phyloP scores from a whole-genome alignment of 768 basidiomycete genomes.

The Leucocoprinus leucothites region DNA sequence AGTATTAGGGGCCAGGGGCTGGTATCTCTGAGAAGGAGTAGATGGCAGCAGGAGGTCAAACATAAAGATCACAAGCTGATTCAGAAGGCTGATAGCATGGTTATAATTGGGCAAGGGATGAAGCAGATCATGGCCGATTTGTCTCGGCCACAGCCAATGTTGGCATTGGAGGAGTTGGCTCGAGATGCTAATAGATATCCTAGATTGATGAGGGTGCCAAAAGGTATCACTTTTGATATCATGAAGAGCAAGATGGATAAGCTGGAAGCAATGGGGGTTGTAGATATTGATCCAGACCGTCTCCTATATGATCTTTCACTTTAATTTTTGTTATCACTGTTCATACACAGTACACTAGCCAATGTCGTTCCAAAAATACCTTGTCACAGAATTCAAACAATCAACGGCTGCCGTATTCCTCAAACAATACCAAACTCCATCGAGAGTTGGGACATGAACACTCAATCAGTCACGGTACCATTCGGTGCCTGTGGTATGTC shows the following conservation, averaged over 20 bases:
- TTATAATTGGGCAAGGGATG: constrained; percentile 4
- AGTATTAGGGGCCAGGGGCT: neutral
- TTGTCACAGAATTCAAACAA: too few relatives aligned
- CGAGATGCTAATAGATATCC: neutral
- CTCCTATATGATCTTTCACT: neutral
- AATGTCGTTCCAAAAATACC: too few relatives aligned
- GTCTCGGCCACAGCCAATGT: constrained; percentile 20
- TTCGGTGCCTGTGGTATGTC: too few relatives aligned
- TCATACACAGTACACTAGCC: too few relatives aligned
- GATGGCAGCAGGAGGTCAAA: neutral
- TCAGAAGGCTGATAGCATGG: neutral
- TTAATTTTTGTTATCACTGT: neutral
- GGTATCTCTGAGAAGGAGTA: constrained; percentile 2
- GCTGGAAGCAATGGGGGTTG: constrained; percentile 2
- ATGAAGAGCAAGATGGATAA: constrained; percentile 15
- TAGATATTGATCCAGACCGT: neutral
- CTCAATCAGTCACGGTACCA: too few relatives aligned
- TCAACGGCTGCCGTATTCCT: too few relatives aligned
- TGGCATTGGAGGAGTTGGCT: neutral
- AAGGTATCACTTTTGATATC: constrained; percentile 21
- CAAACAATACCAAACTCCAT: too few relatives aligned
- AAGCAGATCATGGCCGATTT: constrained; percentile 13
- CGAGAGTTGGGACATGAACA: too few relatives aligned
- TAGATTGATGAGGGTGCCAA: neutral
- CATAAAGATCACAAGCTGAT: neutral